phyloP scores from a whole-genome alignment of 2,329 filamentous ascomycete species.

The Eurotiales sp. region DNA sequence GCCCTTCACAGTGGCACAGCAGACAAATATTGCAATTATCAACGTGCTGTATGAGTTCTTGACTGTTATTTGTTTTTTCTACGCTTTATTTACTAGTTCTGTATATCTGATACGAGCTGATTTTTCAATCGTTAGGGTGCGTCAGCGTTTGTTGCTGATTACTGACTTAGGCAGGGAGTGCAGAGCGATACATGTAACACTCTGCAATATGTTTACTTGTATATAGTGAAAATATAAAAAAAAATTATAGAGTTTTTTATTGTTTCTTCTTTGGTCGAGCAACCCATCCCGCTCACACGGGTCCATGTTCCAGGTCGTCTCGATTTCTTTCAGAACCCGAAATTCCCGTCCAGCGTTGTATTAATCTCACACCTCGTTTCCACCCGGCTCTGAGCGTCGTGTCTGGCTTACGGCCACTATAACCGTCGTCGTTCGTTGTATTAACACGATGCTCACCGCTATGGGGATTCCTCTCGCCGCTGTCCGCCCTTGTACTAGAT shows the following conservation, averaged over 20 bases:
- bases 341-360: slow-evolving; percentile 8
- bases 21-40: no score
- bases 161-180: no score
- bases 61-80: no score
- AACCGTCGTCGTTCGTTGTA: not conserved
- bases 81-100: no score
- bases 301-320: not conserved
- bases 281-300: not conserved
- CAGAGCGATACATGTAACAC: no score
- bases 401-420: not conserved
- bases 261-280: not conserved
- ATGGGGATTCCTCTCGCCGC: not conserved
- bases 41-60: no score
- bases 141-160: no score
- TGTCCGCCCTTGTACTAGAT: not conserved
- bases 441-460: not conserved
- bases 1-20: not conserved
- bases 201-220: no score
- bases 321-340: not conserved
- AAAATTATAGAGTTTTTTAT: not conserved
- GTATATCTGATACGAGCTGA: no score
- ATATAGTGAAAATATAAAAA: no score
- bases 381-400: not conserved
- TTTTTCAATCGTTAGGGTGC: no score
- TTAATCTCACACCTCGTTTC: slow-evolving; percentile 1